Percentiles rank a stretch among this genome's conserved stretches.
Conservation (phyloP, 495 filamentous ascomycete species). For the Schizothecium vesticola region DNA sequence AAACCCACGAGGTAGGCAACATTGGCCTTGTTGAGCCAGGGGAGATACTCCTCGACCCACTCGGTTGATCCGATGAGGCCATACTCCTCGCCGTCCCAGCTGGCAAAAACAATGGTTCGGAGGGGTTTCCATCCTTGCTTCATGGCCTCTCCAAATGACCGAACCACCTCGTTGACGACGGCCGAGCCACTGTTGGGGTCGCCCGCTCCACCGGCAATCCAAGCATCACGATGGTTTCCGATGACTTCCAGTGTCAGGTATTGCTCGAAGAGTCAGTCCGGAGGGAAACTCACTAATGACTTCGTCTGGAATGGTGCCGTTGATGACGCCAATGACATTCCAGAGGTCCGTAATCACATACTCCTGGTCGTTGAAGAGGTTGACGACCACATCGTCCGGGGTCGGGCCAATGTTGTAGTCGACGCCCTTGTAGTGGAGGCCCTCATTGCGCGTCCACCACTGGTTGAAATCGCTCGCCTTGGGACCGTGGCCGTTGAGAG, state of each 20-base stretch:
- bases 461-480: constrained; percentile 70
- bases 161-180: constrained; percentile 78
- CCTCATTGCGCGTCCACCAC: constrained; percentile 63
- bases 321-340: constrained; percentile 94
- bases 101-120: constrained; percentile 87
- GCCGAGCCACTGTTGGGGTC: constrained; percentile 91
- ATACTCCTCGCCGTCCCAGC: constrained; percentile 94
- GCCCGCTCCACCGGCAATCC: constrained; percentile 82
- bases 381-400: constrained; percentile 66
- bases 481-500: constrained; percentile 83
- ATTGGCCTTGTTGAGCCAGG: constrained; percentile 71
- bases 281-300: constrained; percentile 42
- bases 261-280: not conserved
- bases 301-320: constrained; percentile 75
- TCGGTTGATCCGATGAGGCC: constrained; percentile 90
- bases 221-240: constrained; percentile 95
- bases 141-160: constrained; percentile 74
- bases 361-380: constrained; percentile 81
- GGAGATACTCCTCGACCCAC: constrained; percentile 89
- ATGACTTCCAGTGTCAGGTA: constrained; percentile 43
- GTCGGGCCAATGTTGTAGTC: constrained; percentile 90
- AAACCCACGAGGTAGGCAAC: constrained; percentile 65
- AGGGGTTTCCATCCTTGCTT: constrained; percentile 81
- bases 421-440: constrained; percentile 75
- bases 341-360: constrained; percentile 86